Conservation (phyloP, 129 eudicot genomes). For the Erigeron canadensis region DNA sequence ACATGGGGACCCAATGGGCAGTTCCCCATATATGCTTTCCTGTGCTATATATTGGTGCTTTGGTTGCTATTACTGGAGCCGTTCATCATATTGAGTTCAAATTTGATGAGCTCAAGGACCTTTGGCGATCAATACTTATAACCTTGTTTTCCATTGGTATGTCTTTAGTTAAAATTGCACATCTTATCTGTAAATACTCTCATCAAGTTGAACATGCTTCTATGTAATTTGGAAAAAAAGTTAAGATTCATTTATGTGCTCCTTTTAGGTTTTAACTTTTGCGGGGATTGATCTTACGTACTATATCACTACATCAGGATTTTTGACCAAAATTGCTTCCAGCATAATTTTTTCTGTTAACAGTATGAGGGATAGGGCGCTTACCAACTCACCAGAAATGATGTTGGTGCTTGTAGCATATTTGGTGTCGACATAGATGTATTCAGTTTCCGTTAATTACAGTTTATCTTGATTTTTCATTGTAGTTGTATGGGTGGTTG, state of each 20-base stretch:
- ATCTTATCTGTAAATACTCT: not conserved
- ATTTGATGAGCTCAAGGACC: conserved; percentile 91
- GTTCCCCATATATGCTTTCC: conserved; percentile 60
- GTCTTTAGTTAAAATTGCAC: conserved; percentile 4
- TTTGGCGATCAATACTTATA: conserved; percentile 83
- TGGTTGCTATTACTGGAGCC: conserved; percentile 66
- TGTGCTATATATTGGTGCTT: conserved; percentile 56
- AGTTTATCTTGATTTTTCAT: conserved; percentile 21
- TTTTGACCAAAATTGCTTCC: not conserved
- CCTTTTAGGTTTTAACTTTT: not conserved
- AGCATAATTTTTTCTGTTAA: too few relatives aligned
- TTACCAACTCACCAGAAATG: too few relatives aligned
- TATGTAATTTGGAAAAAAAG: conserved; percentile 7
- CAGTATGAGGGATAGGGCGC: too few relatives aligned
- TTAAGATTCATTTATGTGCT: conserved; percentile 11
- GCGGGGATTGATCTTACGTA: not conserved
- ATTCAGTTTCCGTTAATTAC: conserved; percentile 18
- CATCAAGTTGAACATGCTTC: not conserved
- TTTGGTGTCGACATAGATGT: not conserved
- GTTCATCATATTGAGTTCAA: conserved; percentile 84
- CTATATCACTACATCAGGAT: not conserved
- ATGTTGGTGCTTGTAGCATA: conserved; percentile 1
- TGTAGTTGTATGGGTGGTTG: conserved; percentile 66
- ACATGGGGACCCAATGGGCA: conserved; percentile 64
- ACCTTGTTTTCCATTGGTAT: conserved; percentile 60